Evolutionary conservation across 805 yeast species (phyloP), one percentile per base, ranked within the genome.

Genomic region (Kuraishia ogatae): DNA sequence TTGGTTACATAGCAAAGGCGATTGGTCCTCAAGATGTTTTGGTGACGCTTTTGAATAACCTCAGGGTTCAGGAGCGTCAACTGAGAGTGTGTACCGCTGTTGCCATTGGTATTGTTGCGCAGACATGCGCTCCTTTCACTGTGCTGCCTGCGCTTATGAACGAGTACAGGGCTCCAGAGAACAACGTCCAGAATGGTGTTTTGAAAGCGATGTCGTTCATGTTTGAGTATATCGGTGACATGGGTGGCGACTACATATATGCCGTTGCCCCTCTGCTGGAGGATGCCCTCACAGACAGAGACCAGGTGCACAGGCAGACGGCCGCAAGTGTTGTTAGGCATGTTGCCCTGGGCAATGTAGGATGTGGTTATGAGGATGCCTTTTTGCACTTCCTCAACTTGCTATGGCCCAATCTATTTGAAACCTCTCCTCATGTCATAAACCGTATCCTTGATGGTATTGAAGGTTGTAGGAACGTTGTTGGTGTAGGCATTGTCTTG

Each of bases 21-120:
- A 85, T 94, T 52, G 99, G 99, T 0, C 99, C 99, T 0, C 94
- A 89, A 58, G 98, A 94, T 67, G 96, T 94, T 2, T 69, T 94
- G 21, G 92, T 85, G 1, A 86, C 96, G 56, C 72, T 94, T 43
- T 71, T 94, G 55, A 89, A 88, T 62, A 93, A 93, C 62, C 73
- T 94, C 60, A 79, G 89, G 57, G 96, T 92, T 7, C 98, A 93
- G 66, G 98, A 94, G 66, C 87, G 99, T 65, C 99, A 94, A 71
- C 76, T 89, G 48, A 85, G 99, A 65, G 97, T 94, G 8, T 93
- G 97, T 67, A 90, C 98, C 0, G 97, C 99, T 5, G 97, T 94
- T 48, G 99, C 99, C 0, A 89, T 94, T 60, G 99, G 96, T 43
- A 91, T 94, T 61, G 96, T 94, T 8, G 98, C 98, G 0, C 94